phyloP scores from a whole-genome alignment of 306 rosid genomes.

The Cicer cuneatum region DNA sequence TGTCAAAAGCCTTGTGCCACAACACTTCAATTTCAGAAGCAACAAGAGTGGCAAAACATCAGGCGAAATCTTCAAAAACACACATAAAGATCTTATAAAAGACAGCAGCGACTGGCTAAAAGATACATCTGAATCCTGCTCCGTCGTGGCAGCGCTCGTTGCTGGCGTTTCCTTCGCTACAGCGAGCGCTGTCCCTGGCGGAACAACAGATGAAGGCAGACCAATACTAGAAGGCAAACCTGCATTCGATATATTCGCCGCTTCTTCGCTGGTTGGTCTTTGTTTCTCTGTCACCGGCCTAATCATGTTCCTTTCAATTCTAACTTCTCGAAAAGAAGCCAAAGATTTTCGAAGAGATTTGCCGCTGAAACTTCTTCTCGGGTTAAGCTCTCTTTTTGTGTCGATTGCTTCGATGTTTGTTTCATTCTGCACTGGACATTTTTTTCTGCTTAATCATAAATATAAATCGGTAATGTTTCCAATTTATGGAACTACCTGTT shows the following conservation, averaged over 20 bases:
- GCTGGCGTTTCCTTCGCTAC: slow-evolving; percentile 54
- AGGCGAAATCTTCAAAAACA: background rate
- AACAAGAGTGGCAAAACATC: background rate
- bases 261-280: too few species aligned
- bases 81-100: slow-evolving; percentile 15
- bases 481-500: slow-evolving; percentile 48
- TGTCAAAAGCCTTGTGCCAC: slow-evolving; percentile 42
- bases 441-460: slow-evolving; percentile 46
- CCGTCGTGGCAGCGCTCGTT: slow-evolving; percentile 50
- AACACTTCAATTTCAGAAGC: slow-evolving; percentile 8
- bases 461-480: slow-evolving; percentile 44
- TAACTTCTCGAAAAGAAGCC: too few species aligned
- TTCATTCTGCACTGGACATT: too few species aligned
- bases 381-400: too few species aligned
- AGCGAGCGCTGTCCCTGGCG: slow-evolving; percentile 54
- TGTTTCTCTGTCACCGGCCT: too few species aligned
- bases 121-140: slow-evolving; percentile 53
- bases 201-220: slow-evolving; percentile 36
- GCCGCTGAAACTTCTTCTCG: too few species aligned
- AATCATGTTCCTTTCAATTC: too few species aligned
- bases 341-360: too few species aligned
- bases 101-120: slow-evolving; percentile 45
- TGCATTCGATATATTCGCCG: too few species aligned
- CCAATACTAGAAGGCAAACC: too few species aligned
- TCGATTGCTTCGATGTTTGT: too few species aligned